Conservation (phyloP, 2,329 filamentous ascomycete species). For the Penicillium sp. region DNA sequence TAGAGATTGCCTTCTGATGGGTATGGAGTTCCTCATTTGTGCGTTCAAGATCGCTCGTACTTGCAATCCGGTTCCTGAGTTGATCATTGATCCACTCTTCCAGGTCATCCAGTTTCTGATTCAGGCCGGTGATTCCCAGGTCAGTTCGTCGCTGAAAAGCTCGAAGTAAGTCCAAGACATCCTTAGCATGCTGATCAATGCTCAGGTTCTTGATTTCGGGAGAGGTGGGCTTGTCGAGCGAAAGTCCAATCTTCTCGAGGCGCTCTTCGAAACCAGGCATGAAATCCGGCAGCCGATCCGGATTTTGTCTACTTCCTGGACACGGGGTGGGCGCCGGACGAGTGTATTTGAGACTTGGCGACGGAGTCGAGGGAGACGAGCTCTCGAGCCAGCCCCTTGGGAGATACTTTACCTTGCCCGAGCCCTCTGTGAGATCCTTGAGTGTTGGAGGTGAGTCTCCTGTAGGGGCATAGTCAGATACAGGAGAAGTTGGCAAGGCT, state of each 20-base stretch:
- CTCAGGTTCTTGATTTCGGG: not conserved
- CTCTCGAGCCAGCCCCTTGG: slow-evolving; percentile 9
- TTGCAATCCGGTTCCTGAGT: slow-evolving; percentile 14
- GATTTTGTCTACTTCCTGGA: not conserved
- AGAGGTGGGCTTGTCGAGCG: not conserved
- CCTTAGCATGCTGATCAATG: slow-evolving; percentile 8
- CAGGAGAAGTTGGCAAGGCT: no score
- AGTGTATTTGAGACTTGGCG: not conserved
- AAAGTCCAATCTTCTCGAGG: slow-evolving; percentile 9
- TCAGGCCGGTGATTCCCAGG: slow-evolving; percentile 6
- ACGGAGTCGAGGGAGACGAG: not conserved
- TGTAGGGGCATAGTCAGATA: not conserved
- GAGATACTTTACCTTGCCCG: slow-evolving; percentile 16
- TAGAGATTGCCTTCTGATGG: slow-evolving; percentile 14
- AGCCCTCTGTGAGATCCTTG: slow-evolving; percentile 10
- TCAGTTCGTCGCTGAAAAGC: slow-evolving; percentile 18
- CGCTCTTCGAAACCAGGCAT: slow-evolving; percentile 19
- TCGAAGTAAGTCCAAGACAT: slow-evolving; percentile 16
- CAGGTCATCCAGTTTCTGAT: slow-evolving; percentile 17
- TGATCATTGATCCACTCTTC: slow-evolving; percentile 18
- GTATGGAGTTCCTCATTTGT: slow-evolving; percentile 15
- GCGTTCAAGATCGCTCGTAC: slow-evolving; percentile 15
- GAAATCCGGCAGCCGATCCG: not conserved
- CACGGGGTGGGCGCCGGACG: not conserved
- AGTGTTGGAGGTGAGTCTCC: slow-evolving; percentile 8